Evolutionary conservation across 164 flowering plant species (phyloP), one percentile per base, ranked within the genome.

Genomic region (Nymphaea thermarum): DNA sequence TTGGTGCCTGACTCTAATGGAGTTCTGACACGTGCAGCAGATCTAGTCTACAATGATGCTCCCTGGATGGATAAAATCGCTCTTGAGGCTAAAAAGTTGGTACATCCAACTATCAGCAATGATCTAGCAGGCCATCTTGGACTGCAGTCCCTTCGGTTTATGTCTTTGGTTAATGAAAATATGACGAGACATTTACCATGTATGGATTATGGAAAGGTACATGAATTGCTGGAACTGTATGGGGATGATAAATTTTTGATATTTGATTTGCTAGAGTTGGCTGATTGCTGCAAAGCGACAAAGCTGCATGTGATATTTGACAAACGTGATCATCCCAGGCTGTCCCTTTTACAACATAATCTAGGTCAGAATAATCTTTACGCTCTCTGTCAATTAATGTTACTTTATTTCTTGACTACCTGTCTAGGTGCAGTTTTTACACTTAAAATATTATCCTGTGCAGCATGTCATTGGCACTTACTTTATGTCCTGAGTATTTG

Each of bases 181-280:
- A 84, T 88, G 89, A 87, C 86, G 7, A 87, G 87, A 81, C 87
- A 91, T 80, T 73, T 93, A 36, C 96, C 94, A 16, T 93, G 98
- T 83, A 89, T 93, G 96, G 95, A 87, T 65, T 85, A 75, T 70
- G 71, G 65, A 42, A 87, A 71, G 81, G 82, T 93, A 72, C 73
- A 72, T 59, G 96, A 89, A 66, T 87, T 91, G 68, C 79, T 88
- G 72, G 77, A 74, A 42, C 47, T 72, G 51, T 87, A 88, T 80
- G 95, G 93, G 36, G 71, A 77, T 76, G 75, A 71, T 67, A 86
- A 89, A 15, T 84, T 82, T 78, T 76, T 93, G 79, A 74, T 86
- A 76, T 91, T 87, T 80, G 98, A 93, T 71, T 88, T 93, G 71
- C 91, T 93, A 64, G 97, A 93, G 78, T 78, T 93, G 82, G 98